Conservation (phyloP, 2,329 filamentous ascomycete species). For the Fusarium keratoplasticum region DNA sequence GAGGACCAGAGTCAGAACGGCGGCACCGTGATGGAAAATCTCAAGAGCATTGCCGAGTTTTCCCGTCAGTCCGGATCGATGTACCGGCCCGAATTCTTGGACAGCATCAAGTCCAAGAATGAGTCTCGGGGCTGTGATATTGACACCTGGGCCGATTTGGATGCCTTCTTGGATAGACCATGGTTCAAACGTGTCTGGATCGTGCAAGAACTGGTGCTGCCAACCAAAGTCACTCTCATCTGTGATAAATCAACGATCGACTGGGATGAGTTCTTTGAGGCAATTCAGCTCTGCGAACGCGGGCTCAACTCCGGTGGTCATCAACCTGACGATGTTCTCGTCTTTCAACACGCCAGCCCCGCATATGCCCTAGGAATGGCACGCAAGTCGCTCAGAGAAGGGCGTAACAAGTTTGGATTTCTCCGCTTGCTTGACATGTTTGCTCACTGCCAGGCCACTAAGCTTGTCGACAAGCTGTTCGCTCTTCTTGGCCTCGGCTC, state of each 20-base stretch:
- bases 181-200: neutral
- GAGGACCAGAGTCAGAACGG: neutral
- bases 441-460: neutral
- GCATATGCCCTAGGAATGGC: neutral
- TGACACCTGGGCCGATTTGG: neutral
- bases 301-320: neutral
- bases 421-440: neutral
- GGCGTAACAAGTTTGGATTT: neutral
- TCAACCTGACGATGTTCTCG: rapidly evolving
- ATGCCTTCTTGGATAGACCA: neutral
- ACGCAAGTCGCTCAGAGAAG: neutral
- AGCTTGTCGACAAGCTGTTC: neutral
- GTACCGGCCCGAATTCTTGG: neutral
- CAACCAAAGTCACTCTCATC: neutral
- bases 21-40: neutral
- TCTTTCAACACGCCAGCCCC: neutral
- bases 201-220: neutral
- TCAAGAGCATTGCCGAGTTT: neutral
- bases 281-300: neutral
- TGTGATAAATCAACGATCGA: neutral
- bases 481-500: neutral
- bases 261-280: neutral
- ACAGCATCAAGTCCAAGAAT: neutral
- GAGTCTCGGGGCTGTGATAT: neutral
- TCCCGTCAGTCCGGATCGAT: neutral